A percentile compares a stretch with the other conserved stretches of the same genome.
phyloP scores from a whole-genome alignment of 2,329 filamentous ascomycete species.

The Microdochium trichocladiopsis region DNA sequence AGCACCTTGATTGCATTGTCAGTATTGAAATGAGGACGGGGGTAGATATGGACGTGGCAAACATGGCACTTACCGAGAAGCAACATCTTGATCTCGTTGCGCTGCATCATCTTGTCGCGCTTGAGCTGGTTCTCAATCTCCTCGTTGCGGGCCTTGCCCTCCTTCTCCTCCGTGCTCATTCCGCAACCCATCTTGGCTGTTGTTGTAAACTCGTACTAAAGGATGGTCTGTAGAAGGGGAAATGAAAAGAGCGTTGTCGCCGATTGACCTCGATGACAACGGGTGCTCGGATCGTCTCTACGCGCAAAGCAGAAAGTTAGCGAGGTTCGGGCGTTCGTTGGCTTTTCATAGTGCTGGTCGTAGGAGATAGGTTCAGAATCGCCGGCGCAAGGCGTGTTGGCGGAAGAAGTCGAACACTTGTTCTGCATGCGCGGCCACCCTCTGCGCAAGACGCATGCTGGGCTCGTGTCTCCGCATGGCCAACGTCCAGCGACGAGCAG shows the following conservation, averaged over 20 bases:
- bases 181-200: slow-evolving; percentile 91
- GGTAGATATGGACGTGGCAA: background rate
- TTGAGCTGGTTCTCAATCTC: slow-evolving; percentile 99
- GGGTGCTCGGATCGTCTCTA: background rate
- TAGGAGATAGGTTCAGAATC: no score
- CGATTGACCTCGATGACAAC: background rate
- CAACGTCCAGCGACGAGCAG: no score
- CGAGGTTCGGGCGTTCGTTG: background rate
- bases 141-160: slow-evolving; percentile 99
- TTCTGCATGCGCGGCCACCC: no score
- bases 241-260: background rate
- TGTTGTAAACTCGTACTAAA: slow-evolving; percentile 3
- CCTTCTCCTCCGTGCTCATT: slow-evolving; percentile 99
- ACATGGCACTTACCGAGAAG: slow-evolving; percentile 71
- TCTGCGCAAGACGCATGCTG: no score
- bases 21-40: background rate
- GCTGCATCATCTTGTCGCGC: slow-evolving; percentile 96
- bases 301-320: background rate
- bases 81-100: slow-evolving; percentile 99
- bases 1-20: slow-evolving; percentile 56
- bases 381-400: no score
- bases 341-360: no score
- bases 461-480: no score
- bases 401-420: no score
- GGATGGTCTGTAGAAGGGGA: background rate